Base-by-base conservation (phyloP, 2,329 filamentous ascomycete species). In the Pochonia chlamydosporia region DNA sequence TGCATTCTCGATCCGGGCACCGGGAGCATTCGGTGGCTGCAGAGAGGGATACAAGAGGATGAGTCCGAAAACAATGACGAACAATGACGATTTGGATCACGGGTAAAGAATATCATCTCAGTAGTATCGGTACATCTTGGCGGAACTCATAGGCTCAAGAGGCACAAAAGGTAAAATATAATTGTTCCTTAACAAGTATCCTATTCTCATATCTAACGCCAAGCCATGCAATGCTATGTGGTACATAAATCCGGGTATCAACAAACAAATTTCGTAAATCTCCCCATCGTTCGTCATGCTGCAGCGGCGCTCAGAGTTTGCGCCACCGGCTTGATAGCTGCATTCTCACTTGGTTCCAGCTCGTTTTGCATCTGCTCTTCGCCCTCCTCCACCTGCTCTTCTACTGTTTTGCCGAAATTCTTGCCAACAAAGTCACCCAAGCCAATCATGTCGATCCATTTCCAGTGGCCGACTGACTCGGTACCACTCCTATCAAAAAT, bases 361-460 rank as follows among this genome's bases (percentile, higher is more conserved):
- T 67, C 62, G 5, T 56, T 60, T 53, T 64, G 59, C 60, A 67
- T 66, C 28, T 58, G 52, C 28, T 58, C 50, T n/a, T 69, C 65
- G 7, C 58, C 57, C 9, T 66, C 60, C 18, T 67, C 65, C 10
- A 67, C 59, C 52, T 66, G 59, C 46, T 64, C 49, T 10, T 55
- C 47, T 2, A 56, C 50, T 0, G 62, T 58, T 55, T 66, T 64
- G 44, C 59, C 62, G 4, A 49, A 56, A 8, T 57, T 58, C 8
- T 54, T 52, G 3, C 63, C 60, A 6, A 51, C 58, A 3, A 56
- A 49, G 2, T 63, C 61, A 0, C 66, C 78, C 51, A 79, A 63
- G 7, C 76, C 76, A 3, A 77, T 67, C 18, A 74, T 64, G 43
- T 80, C 72, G 50, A 81, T 71, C 71, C 71, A 77, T 36, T 63